phyloP scores from a whole-genome alignment of 176 grass and related monocot genomes.

The Avena sativa region DNA sequence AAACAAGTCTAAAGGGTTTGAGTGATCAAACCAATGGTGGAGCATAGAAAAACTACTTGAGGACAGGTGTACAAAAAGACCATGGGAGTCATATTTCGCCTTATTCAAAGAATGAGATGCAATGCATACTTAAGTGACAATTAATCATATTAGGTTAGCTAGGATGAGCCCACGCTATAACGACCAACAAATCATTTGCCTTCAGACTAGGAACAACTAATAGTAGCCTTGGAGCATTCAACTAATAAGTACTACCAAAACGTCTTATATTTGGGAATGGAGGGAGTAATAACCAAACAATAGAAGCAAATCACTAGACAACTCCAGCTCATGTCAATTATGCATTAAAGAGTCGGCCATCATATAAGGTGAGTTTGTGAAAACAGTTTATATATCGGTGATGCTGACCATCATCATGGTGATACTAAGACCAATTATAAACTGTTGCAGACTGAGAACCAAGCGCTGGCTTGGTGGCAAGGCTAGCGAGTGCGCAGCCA shows the following conservation, averaged over 20 bases:
- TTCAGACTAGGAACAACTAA: conserved; percentile 42
- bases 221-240: conserved; percentile 32
- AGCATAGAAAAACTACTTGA: conserved; percentile 36
- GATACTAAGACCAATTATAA: conserved; percentile 4
- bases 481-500: too few relatives aligned
- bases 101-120: conserved; percentile 53
- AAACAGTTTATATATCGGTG: conserved; percentile 15
- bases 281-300: conserved; percentile 21
- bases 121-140: conserved; percentile 43
- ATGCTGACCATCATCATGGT: conserved; percentile 18
- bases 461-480: too few relatives aligned
- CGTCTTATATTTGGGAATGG: too few relatives aligned
- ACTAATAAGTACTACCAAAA: conserved; percentile 1
- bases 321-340: conserved; percentile 39
- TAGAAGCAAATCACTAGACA: conserved; percentile 35
- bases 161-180: conserved; percentile 48
- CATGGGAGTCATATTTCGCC: conserved; percentile 28
- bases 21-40: conserved; percentile 42
- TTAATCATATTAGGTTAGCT: conserved; percentile 49
- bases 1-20: conserved; percentile 1
- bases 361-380: conserved; percentile 26
- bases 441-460: not conserved
- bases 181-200: conserved; percentile 36
- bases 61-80: conserved; percentile 41
- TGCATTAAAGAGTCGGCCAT: not conserved